Base-by-base conservation (phyloP, 108 stramenopile species). In the Skeletonema tropicum region DNA sequence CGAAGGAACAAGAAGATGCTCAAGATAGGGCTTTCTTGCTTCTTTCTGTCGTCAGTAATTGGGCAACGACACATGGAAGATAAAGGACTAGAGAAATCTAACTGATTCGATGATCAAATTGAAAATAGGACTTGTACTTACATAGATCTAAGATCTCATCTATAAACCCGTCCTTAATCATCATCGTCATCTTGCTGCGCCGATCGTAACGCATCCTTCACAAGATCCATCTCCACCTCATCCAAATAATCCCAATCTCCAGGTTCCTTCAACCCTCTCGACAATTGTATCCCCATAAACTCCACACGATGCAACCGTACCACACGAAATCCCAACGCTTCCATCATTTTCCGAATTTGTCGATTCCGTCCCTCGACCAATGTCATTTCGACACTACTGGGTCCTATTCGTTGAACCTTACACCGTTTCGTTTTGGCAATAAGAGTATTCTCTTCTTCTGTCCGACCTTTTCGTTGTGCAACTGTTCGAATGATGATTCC, bases 261-360 rank as follows among this genome's bases (percentile, higher is more conserved):
- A 3, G 84, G 82, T 8, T 74, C 57, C 38, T 59, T 4, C 69
- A 90, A 66, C 63, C 45, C 45, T 25, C 59, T 39, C 42, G 17
- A 38, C 14, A 84, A 45, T 3, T 32, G 35, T 52, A 87, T 87
- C 21, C 76, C 80, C 83, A 79, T 75, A 63, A 96, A 96, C 30
- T 73, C 65, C 0, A 83, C 59, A 23, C 95, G 71, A 70, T 92
- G 86, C n/a, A n/a, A n/a, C n/a, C n/a, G n/a, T n/a, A n/a, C n/a
- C n/a, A n/a, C n/a, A n/a, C n/a, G n/a, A n/a, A 85, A 86, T 11
- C 89, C 90, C 0, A 92, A 29, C 10, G 88, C 83, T 55, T 79
- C 79, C 83, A 91, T 82, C 93, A 94, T 94, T 74, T 91, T 91
- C 23, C 93, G 89, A 73, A 94, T 89, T 74, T 94, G 93, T 59